Conservation (phyloP, 768 basidiomycete species). For the Pisolithus orientalis region DNA sequence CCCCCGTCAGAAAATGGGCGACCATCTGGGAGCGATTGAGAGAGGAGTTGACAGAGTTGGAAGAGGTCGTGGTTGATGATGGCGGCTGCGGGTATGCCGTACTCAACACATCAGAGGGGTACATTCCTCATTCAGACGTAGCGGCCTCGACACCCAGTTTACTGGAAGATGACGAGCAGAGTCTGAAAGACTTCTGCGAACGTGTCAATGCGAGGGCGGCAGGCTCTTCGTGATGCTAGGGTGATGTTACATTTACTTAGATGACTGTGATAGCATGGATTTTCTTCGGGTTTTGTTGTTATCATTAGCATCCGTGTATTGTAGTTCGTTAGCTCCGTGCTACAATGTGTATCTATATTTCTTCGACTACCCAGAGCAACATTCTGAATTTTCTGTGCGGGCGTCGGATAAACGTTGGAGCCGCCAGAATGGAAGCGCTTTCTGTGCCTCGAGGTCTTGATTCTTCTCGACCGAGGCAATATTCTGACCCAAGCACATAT, state of each 20-base stretch:
- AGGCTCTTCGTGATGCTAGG: neutral
- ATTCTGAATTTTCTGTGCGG: no score
- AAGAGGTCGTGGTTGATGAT: slow-evolving; percentile 15
- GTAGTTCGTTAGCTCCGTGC: neutral
- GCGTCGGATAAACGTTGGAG: no score
- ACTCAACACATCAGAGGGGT: slow-evolving; percentile 17
- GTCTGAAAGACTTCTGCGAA: neutral
- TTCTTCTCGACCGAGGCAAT: no score
- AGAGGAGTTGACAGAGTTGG: slow-evolving; percentile 16
- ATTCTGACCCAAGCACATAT: no score
- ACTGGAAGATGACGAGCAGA: neutral
- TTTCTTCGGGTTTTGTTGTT: neutral
- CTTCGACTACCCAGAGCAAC: neutral
- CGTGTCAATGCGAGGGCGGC: neutral
- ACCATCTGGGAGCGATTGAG: slow-evolving; percentile 20
- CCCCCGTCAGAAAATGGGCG: slow-evolving; percentile 20
- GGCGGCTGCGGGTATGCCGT: slow-evolving; percentile 17
- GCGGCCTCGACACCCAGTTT: neutral
- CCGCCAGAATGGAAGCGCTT: no score
- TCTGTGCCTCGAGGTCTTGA: no score
- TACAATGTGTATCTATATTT: neutral
- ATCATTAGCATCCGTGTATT: neutral
- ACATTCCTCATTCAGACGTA: slow-evolving; percentile 13
- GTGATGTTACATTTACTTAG: no score
- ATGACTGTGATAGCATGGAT: neutral